Percentiles rank a stretch among this genome's conserved stretches.
Conservation (phyloP, 345 rosid species). For the Geranium rotundifolium region DNA sequence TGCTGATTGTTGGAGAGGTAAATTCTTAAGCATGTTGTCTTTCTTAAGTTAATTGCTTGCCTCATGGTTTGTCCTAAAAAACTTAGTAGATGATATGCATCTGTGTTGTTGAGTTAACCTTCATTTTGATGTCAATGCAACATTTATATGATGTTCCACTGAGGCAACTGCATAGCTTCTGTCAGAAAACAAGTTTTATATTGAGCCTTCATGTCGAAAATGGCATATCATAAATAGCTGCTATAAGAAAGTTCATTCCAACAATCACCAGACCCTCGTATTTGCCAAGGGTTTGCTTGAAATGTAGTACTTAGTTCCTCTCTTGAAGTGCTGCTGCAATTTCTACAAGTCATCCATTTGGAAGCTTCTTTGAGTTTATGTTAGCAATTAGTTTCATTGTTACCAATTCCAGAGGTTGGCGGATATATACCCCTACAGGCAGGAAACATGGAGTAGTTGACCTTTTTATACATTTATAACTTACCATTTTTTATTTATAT, state of each 20-base stretch:
- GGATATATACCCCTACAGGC: not conserved
- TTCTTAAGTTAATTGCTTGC: not conserved
- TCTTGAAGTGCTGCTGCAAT: not conserved
- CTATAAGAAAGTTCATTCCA: not conserved
- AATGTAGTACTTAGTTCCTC: not conserved
- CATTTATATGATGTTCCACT: not conserved
- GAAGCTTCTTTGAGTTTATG: not conserved
- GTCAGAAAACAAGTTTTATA: not conserved
- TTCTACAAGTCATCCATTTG: not conserved
- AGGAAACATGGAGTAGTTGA: not conserved
- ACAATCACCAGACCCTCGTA: not conserved
- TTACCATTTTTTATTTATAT: not conserved
- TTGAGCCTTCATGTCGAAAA: not conserved
- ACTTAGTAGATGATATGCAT: not conserved
- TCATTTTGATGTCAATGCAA: not conserved
- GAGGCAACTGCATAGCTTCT: not conserved
- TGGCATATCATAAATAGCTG: not conserved
- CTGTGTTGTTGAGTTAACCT: not conserved
- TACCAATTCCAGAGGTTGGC: not conserved
- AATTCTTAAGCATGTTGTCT: not conserved
- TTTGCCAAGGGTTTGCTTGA: not conserved
- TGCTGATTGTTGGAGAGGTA: conserved; percentile 66
- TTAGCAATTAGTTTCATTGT: not conserved
- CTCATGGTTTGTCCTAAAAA: not conserved
- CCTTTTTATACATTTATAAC: not conserved